phyloP scores from a whole-genome alignment of 495 filamentous ascomycete species.

The Talaromyces liani region DNA sequence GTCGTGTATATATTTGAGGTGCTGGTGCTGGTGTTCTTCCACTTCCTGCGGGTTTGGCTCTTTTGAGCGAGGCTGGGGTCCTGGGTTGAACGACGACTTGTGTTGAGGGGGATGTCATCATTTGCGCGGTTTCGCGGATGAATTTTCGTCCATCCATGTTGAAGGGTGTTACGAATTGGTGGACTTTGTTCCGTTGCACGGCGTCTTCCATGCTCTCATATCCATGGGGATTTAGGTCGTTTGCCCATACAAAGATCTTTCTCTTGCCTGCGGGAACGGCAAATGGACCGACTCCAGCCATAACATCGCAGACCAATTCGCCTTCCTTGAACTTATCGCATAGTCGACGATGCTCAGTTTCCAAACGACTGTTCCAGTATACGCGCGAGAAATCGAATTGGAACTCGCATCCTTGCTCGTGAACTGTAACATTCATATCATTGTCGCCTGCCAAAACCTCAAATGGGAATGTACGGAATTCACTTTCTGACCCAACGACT shows the following conservation, averaged over 20 bases:
- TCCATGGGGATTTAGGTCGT: conserved; percentile 92
- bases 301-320: conserved; percentile 90
- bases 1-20: conserved; percentile 46
- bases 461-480: conserved; percentile 88
- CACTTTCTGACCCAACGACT: conserved; percentile 73
- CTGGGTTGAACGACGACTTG: conserved; percentile 30
- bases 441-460: conserved; percentile 79
- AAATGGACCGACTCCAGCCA: conserved; percentile 96
- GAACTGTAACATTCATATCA: conserved; percentile 71
- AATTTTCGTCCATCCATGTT: conserved; percentile 76
- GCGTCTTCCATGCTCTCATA: conserved; percentile 62
- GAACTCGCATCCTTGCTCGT: conserved; percentile 44
- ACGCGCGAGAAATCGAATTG: conserved; percentile 62
- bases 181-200: conserved; percentile 71
- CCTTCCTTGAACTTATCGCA: conserved; percentile 70
- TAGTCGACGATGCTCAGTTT: conserved; percentile 79
- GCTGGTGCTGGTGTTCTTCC: conserved; percentile 17
- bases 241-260: conserved; percentile 90
- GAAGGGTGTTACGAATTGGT: conserved; percentile 65
- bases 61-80: conserved; percentile 19
- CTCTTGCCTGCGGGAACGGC: conserved; percentile 86
- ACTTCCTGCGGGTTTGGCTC: conserved; percentile 14
- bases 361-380: conserved; percentile 92
- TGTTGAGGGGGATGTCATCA: conserved; percentile 14
- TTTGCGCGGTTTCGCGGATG: conserved; percentile 57